Evolutionary conservation across 345 rosid genomes (phyloP).

Genomic region (Zanthoxylum bungeanum): DNA sequence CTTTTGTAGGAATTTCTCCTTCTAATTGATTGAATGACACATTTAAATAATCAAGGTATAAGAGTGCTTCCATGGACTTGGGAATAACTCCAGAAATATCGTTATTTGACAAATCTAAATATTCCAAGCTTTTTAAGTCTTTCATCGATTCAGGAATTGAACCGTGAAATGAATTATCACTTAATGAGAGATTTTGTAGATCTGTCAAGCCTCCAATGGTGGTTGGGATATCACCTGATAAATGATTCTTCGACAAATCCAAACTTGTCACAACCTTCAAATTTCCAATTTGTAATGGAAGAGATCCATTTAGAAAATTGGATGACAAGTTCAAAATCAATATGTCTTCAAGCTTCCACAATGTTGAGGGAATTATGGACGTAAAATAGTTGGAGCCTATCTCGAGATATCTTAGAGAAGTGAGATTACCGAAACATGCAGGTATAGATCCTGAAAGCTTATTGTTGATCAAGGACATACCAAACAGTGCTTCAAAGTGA

Average conservation of each 20-base stretch:
- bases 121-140: neutral
- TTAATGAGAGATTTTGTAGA: neutral
- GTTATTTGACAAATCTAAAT: neutral
- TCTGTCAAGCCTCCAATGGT: neutral
- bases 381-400: neutral
- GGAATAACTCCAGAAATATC: neutral
- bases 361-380: neutral
- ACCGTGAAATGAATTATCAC: neutral
- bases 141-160: neutral
- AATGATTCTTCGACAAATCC: neutral
- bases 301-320: neutral
- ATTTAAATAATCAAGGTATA: neutral
- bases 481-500: neutral
- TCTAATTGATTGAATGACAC: neutral
- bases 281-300: neutral
- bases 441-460: neutral
- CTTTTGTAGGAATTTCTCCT: neutral
- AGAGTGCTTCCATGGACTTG: neutral
- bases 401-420: neutral
- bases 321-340: neutral
- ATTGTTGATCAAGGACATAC: neutral
- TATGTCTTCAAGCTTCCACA: neutral
- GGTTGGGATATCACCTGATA: neutral
- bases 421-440: neutral
- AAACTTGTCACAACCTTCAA: neutral